phyloP scores from a whole-genome alignment of 2,329 filamentous ascomycete species.

The Neofusicoccum ribis region DNA sequence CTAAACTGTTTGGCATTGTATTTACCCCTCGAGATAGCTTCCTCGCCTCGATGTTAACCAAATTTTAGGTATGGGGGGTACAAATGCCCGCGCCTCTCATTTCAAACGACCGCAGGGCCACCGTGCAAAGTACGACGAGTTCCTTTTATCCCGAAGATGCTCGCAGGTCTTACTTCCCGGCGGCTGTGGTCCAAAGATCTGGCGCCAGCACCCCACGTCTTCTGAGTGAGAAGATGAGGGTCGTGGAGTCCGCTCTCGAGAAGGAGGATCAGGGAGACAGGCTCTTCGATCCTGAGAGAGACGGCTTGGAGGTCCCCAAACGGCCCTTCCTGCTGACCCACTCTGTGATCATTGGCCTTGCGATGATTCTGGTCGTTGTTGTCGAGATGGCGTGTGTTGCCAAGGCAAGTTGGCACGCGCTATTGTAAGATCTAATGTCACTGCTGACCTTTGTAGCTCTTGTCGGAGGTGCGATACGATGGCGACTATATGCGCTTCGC shows the following conservation, averaged over 20 bases:
- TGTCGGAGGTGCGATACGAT: slow-evolving; percentile 43
- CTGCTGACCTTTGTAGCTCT: neutral
- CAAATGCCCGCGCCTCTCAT: slow-evolving; percentile 22
- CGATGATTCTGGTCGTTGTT: slow-evolving; percentile 31
- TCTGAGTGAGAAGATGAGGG: slow-evolving; percentile 31
- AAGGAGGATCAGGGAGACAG: slow-evolving; percentile 30
- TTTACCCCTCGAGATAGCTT: neutral
- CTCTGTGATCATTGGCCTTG: slow-evolving; percentile 25
- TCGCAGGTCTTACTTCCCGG: neutral
- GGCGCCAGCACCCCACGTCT: neutral
- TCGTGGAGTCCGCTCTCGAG: slow-evolving; percentile 28
- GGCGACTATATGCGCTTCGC: slow-evolving; percentile 42
- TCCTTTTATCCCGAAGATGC: neutral
- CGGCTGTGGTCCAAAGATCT: neutral
- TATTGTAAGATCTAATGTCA: neutral
- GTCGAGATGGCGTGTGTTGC: slow-evolving; percentile 34
- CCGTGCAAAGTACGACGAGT: neutral
- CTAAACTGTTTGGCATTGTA: slow-evolving; percentile 13
- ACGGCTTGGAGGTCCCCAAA: slow-evolving; percentile 26
- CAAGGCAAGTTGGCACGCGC: slow-evolving; percentile 24
- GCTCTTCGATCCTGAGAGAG: slow-evolving; percentile 29
- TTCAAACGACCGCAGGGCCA: neutral
- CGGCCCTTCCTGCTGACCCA: slow-evolving; percentile 27
- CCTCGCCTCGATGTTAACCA: neutral
- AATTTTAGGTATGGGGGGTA: slow-evolving; percentile 26